These are phyloP conservation scores for Zostera marina DNA, from an alignment of 116 monocot species.

Conservation along the genomic window DNA sequence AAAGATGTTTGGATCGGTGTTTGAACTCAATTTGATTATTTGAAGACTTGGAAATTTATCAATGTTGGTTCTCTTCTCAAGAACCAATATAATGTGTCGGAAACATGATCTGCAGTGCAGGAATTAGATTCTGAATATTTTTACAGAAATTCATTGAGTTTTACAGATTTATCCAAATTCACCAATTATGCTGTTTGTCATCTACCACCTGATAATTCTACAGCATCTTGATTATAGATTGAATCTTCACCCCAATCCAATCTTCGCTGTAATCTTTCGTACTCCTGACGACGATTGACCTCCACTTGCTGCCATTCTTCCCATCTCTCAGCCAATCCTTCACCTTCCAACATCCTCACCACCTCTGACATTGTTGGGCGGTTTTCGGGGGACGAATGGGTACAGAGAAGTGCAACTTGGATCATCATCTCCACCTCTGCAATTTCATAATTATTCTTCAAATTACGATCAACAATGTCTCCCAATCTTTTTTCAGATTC, in stretches of 20 bases:
- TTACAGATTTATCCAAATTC: too few relatives aligned
- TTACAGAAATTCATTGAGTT: too few relatives aligned
- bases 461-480: conserved; percentile 48
- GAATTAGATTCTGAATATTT: too few relatives aligned
- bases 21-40: too few relatives aligned
- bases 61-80: too few relatives aligned
- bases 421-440: conserved; percentile 74
- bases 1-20: too few relatives aligned
- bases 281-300: conserved; percentile 48
- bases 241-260: conserved; percentile 68
- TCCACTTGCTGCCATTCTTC: conserved; percentile 86
- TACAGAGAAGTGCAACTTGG: conserved; percentile 69
- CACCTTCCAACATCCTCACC: conserved; percentile 77
- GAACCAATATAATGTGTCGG: too few relatives aligned
- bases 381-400: conserved; percentile 64
- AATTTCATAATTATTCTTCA: conserved; percentile 29
- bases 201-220: conserved; percentile 62
- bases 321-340: conserved; percentile 70
- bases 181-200: conserved; percentile 3
- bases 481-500: conserved; percentile 56
- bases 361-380: conserved; percentile 76
- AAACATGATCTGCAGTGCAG: too few relatives aligned
- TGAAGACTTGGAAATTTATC: too few relatives aligned
- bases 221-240: conserved; percentile 42
- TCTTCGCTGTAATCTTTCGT: conserved; percentile 46